These are phyloP conservation scores for Aeschynomene evenia DNA, from an alignment of 306 rosid species.

Conservation along the genomic window DNA sequence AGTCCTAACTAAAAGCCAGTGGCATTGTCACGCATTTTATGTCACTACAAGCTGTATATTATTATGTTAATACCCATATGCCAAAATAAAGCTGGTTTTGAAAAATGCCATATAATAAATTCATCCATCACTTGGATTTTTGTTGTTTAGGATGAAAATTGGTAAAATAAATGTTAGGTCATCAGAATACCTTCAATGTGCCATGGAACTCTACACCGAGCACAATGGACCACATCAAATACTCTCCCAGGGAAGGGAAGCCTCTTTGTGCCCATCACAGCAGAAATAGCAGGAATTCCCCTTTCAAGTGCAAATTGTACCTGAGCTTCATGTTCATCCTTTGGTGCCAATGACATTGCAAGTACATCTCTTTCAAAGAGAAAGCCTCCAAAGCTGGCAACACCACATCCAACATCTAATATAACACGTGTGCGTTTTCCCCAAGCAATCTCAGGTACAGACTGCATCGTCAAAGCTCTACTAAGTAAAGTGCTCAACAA, in stretches of 20 bases:
- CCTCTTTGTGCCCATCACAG: slow-evolving; percentile 98
- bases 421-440: slow-evolving; percentile 85
- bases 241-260: slow-evolving; percentile 94
- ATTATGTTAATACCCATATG: slow-evolving; percentile 16
- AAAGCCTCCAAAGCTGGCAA: slow-evolving; percentile 98
- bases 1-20: slow-evolving; percentile 16
- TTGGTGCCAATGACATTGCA: slow-evolving; percentile 95
- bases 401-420: slow-evolving; percentile 98
- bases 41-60: slow-evolving; percentile 7
- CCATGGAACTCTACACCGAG: slow-evolving; percentile 99
- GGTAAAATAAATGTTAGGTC: neutral
- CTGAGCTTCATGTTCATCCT: slow-evolving; percentile 99
- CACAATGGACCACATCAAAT: slow-evolving; percentile 90
- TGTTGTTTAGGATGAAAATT: too few relatives aligned
- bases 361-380: slow-evolving; percentile 91
- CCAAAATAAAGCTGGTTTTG: neutral
- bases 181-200: slow-evolving; percentile 78
- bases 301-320: slow-evolving; percentile 98
- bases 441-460: slow-evolving; percentile 80
- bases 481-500: slow-evolving; percentile 22
- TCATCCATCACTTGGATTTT: neutral
- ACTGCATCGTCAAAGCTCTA: slow-evolving; percentile 49
- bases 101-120: slow-evolving; percentile 11
- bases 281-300: slow-evolving; percentile 97
- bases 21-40: slow-evolving; percentile 2